A percentile compares a stretch with the other conserved stretches of the same genome.
Conservation (phyloP, 2,329 filamentous ascomycete genomes). For the Zasmidium cellare region DNA sequence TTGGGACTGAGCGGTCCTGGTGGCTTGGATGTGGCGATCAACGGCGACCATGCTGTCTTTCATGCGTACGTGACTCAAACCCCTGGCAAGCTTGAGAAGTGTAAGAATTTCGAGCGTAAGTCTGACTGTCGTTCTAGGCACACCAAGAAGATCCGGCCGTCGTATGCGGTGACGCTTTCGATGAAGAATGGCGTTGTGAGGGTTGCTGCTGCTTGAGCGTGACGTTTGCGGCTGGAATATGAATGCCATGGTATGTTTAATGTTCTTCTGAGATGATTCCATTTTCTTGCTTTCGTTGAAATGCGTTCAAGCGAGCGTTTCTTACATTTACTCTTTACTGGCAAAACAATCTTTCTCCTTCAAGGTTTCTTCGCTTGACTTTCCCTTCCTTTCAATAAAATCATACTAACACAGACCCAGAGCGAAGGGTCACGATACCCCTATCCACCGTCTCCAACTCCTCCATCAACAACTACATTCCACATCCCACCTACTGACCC, state of each 20-base stretch:
- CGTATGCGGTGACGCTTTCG: slow-evolving; percentile 15
- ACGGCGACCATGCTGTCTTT: slow-evolving; percentile 34
- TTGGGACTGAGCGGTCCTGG: slow-evolving; percentile 31
- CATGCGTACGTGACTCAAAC: slow-evolving; percentile 24
- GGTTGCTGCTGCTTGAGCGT: not conserved
- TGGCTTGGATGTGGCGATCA: slow-evolving; percentile 32
- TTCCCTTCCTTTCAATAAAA: no score
- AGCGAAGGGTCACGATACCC: no score
- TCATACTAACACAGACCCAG: no score
- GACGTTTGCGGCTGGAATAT: not conserved
- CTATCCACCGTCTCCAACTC: no score
- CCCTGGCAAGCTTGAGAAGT: slow-evolving; percentile 1
- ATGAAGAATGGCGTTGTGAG: slow-evolving; percentile 11
- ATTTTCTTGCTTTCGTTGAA: not conserved
- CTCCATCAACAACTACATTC: not conserved
- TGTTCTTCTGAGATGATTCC: not conserved
- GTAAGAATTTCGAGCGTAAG: slow-evolving; percentile 5
- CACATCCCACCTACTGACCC: no score
- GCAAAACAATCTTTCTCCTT: no score
- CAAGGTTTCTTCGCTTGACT: no score
- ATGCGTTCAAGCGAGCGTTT: not conserved
- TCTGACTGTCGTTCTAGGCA: slow-evolving; percentile 16
- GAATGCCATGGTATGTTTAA: no score
- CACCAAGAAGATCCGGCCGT: slow-evolving; percentile 6
- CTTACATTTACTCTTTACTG: no score